Conservation (phyloP, 495 filamentous ascomycete species). For the Hypoxylon subgilvum region DNA sequence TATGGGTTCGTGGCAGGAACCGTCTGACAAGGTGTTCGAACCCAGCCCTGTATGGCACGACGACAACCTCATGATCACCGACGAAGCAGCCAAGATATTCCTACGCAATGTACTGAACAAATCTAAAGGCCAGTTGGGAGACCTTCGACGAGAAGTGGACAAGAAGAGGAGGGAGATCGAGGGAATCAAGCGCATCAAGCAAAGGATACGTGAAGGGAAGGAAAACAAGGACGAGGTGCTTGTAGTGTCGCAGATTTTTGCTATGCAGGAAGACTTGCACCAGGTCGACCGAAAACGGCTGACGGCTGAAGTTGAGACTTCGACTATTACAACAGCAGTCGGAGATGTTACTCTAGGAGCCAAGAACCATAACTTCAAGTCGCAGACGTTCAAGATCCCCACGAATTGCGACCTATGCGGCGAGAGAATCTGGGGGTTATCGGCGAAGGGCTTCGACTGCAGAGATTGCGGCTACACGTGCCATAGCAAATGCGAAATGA, state of each 20-base stretch:
- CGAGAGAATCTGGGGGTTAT: conserved; percentile 94
- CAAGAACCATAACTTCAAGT: conserved; percentile 93
- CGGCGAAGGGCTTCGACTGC: conserved; percentile 94
- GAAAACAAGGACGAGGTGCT: conserved; percentile 86
- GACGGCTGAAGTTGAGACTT: conserved; percentile 88
- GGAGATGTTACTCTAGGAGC: conserved; percentile 91
- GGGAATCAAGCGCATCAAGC: conserved; percentile 68
- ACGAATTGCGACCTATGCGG: conserved; percentile 97
- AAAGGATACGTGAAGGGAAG: conserved; percentile 76
- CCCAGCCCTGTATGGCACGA: conserved; percentile 98
- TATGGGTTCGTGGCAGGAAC: conserved; percentile 77
- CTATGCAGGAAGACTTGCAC: conserved; percentile 80
- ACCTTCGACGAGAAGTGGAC: conserved; percentile 80
- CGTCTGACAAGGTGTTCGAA: conserved; percentile 82
- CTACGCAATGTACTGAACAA: conserved; percentile 89
- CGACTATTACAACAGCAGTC: conserved; percentile 81
- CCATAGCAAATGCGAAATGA: conserved; percentile 98
- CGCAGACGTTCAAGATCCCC: conserved; percentile 96
- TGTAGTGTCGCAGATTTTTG: conserved; percentile 75
- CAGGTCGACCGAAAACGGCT: conserved; percentile 84
- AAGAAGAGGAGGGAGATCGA: conserved; percentile 85
- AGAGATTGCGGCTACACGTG: conserved; percentile 96
- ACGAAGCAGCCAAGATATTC: conserved; percentile 86
- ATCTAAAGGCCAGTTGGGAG: conserved; percentile 80
- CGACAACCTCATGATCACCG: conserved; percentile 78